Base-by-base conservation (phyloP, 2,329 filamentous ascomycete species). In the Torrubiella hemipterigena region DNA sequence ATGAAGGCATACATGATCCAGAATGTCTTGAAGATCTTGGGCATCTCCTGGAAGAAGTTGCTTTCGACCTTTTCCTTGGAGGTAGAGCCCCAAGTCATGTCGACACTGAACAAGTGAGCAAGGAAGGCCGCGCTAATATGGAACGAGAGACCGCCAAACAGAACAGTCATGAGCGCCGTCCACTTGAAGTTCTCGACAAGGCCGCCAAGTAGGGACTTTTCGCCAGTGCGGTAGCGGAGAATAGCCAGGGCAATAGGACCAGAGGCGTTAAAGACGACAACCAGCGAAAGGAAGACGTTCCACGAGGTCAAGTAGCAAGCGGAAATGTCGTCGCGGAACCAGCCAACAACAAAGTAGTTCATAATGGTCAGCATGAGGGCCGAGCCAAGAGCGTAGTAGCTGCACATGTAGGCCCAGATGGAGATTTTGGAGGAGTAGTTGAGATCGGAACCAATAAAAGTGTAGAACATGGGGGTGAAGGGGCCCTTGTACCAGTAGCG, bases 281-380 rank as follows among this genome's bases (percentile, higher is more conserved):
- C 53, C 40, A 81, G 67, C 10, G 66, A 63, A 42, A 78, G 63
- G 50, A 69, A 77, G 37, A 76, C 70, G 41, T 68, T 69, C 61
- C 73, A 81, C 2, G 69, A 76, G 41, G 77, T 72, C 50, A 78
- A 61, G 51, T 81, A 82, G 56, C 72, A 77, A 39, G 76, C 68
- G 46, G 78, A 74, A 26, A 78, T 59, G 31, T 72, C 60, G 20
- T 76, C 77, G 44, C 77, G 75, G 56, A 69, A 80, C 72, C 76
- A 81, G 22, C 80, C 80, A 31, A 81, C 63, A 23, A 81, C 54
- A 51, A 83, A 73, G 53, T 84, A 85, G 53, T 84, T 85, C 35
- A 70, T 54, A 2, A 77, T 46, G 0, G 77, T 80, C 29, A 83
- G 59, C n/a, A 76, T 55, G 59, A 78, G 74, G 3, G 76, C 71